These are phyloP conservation scores for Wickerhamomyces chaumierensis DNA, from an alignment of 805 yeast species.

Conservation along the genomic window DNA sequence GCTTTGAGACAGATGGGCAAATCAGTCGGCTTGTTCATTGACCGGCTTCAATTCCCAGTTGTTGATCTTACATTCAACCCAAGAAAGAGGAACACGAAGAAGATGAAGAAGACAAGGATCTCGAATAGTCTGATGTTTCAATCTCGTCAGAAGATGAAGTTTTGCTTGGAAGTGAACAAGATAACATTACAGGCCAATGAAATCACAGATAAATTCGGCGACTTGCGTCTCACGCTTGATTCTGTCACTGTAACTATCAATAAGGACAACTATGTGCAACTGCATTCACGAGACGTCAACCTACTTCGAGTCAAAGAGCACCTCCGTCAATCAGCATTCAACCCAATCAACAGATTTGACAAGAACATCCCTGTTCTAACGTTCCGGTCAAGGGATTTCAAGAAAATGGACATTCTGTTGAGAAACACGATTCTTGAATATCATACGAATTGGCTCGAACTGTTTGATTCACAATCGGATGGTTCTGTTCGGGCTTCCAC, in stretches of 20 bases:
- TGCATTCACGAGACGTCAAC: conserved; percentile 8
- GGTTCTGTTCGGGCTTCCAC: no score
- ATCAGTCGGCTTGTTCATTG: no score
- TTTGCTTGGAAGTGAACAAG: conserved; percentile 4
- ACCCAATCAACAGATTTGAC: conserved; percentile 23
- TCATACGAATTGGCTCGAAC: conserved; percentile 44
- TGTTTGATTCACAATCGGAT: conserved; percentile 23
- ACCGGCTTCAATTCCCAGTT: no score
- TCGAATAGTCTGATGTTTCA: conserved; percentile 11
- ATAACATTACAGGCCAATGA: conserved; percentile 8
- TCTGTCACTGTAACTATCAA: conserved; percentile 6
- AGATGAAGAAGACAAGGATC: conserved; percentile 10
- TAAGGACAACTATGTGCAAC: conserved; percentile 12
- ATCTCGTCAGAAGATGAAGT: conserved; percentile 11
- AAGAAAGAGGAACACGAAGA: conserved; percentile 7
- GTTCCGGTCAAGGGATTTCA: conserved; percentile 24
- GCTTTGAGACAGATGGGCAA: conserved; percentile 21
- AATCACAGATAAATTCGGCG: conserved; percentile 24
- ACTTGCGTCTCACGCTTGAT: conserved; percentile 11
- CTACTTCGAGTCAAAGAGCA: conserved; percentile 6
- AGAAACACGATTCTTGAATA: conserved; percentile 43
- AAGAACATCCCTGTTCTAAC: conserved; percentile 29
- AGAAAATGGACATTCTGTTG: conserved; percentile 30
- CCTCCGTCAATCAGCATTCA: conserved; percentile 20
- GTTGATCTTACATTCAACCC: conserved; percentile 14